These are phyloP conservation scores for Marchantia paleacea DNA, from an alignment of 225 moss, liverwort and hornwort species.

Conservation along the genomic window DNA sequence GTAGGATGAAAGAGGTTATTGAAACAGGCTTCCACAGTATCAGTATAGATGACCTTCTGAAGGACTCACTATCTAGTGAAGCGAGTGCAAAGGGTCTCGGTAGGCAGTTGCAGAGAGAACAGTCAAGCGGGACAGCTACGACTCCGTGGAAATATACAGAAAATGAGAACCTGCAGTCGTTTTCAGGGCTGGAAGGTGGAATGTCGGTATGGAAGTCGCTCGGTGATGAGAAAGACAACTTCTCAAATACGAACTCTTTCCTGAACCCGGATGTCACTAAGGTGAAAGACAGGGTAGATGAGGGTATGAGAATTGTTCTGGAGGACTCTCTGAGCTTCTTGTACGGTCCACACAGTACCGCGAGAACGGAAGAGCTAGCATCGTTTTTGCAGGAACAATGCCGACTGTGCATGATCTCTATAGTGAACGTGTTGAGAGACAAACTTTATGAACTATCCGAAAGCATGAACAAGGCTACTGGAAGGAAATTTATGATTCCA, in stretches of 20 bases:
- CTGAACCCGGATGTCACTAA: constrained; percentile 63
- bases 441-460: constrained; percentile 60
- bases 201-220: constrained; percentile 59
- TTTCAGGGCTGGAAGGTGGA: constrained; percentile 42
- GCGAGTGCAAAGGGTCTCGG: constrained; percentile 18
- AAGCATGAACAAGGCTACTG: constrained; percentile 47
- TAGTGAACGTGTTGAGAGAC: constrained; percentile 48
- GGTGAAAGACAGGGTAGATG: constrained; percentile 76
- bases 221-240: constrained; percentile 57
- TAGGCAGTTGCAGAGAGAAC: constrained; percentile 10
- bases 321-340: constrained; percentile 68
- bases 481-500: constrained; percentile 27
- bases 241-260: constrained; percentile 54
- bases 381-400: constrained; percentile 80
- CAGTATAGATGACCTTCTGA: constrained; percentile 54
- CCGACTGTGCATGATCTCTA: constrained; percentile 51
- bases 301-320: constrained; percentile 61
- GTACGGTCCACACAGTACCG: constrained; percentile 66
- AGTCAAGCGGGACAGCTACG: constrained; percentile 2
- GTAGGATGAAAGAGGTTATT: constrained; percentile 68
- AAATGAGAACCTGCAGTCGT: constrained; percentile 10
- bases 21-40: constrained; percentile 52
- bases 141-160: neutral
- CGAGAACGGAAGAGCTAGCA: constrained; percentile 60
- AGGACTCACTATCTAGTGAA: constrained; percentile 44